These are phyloP conservation scores for Austroboletus novae-zelandiae DNA, from an alignment of 1,284 basidiomycete species.

Conservation along the genomic window DNA sequence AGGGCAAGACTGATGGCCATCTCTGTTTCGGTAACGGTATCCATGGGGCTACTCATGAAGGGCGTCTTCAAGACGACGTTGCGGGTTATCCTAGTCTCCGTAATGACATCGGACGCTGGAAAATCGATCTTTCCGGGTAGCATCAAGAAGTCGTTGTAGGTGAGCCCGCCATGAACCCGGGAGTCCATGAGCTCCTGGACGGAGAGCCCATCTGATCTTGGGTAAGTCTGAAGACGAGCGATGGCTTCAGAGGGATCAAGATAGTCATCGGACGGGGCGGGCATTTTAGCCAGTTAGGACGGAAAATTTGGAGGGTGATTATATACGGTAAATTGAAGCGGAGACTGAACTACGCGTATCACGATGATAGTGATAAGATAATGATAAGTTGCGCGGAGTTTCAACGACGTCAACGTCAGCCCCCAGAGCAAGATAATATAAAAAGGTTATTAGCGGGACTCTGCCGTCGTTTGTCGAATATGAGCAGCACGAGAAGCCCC, in stretches of 20 bases:
- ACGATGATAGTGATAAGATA: not conserved
- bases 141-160: slow-evolving; percentile 94
- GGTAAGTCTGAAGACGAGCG: slow-evolving; percentile 73
- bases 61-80: slow-evolving; percentile 95
- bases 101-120: slow-evolving; percentile 75
- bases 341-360: slow-evolving; percentile 8
- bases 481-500: slow-evolving; percentile 12
- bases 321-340: slow-evolving; percentile 17
- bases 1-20: slow-evolving; percentile 98
- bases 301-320: not conserved
- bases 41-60: slow-evolving; percentile 98
- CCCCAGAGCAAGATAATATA: slow-evolving; percentile 10
- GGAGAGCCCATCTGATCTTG: slow-evolving; percentile 82
- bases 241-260: slow-evolving; percentile 70
- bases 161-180: slow-evolving; percentile 85
- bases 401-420: slow-evolving; percentile 21
- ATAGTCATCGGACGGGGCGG: slow-evolving; percentile 32
- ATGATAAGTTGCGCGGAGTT: not conserved
- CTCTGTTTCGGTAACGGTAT: slow-evolving; percentile 96
- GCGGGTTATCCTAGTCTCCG: slow-evolving; percentile 86
- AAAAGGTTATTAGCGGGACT: not conserved
- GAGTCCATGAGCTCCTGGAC: slow-evolving; percentile 91
- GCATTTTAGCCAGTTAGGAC: slow-evolving; percentile 33
- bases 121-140: slow-evolving; percentile 98
- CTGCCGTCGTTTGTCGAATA: not conserved